These are phyloP conservation scores for Fusarium falciforme DNA, from an alignment of 2,329 filamentous ascomycete genomes.

Conservation along the genomic window DNA sequence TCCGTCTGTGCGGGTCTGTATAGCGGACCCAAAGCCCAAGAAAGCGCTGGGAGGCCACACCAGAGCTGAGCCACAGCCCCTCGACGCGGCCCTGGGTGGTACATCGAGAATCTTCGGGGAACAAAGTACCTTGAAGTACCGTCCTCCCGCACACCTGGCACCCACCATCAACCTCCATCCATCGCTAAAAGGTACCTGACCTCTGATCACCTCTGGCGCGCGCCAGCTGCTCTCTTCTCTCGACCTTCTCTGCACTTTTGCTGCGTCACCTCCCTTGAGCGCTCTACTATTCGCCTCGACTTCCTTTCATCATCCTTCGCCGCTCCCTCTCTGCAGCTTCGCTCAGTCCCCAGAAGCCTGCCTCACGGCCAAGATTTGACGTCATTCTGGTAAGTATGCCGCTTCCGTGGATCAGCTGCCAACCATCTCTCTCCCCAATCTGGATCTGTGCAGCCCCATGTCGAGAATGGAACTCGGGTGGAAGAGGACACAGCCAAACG, in stretches of 20 bases:
- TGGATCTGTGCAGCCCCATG: conserved; percentile 12
- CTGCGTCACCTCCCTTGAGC: background rate
- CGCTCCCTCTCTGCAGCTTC: conserved; percentile 6
- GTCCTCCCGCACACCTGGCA: background rate
- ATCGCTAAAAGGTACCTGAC: conserved; percentile 19
- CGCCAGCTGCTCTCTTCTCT: conserved; percentile 1
- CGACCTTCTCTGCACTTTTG: background rate
- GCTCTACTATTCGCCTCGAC: background rate
- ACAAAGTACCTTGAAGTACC: conserved; percentile 29
- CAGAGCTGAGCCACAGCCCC: conserved; percentile 43
- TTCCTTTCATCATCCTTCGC: conserved; percentile 12
- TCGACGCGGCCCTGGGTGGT: conserved; percentile 36
- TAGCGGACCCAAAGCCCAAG: background rate
- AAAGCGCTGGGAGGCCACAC: conserved; percentile 5
- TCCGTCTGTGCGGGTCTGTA: background rate
- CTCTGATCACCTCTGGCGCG: conserved; percentile 10
- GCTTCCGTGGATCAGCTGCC: conserved; percentile 29
- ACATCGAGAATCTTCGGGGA: conserved; percentile 4
- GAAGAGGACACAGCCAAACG: conserved; percentile 4
- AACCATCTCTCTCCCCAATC: conserved; percentile 25
- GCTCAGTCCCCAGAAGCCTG: conserved; percentile 5
- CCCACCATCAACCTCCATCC: conserved; percentile 23
- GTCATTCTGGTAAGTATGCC: conserved; percentile 42
- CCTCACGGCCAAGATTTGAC: conserved; percentile 34
- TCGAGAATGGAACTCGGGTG: conserved; percentile 8